These are phyloP conservation scores for Dactylellina sp. DNA, from an alignment of 2,329 filamentous ascomycete species.

Conservation along the genomic window DNA sequence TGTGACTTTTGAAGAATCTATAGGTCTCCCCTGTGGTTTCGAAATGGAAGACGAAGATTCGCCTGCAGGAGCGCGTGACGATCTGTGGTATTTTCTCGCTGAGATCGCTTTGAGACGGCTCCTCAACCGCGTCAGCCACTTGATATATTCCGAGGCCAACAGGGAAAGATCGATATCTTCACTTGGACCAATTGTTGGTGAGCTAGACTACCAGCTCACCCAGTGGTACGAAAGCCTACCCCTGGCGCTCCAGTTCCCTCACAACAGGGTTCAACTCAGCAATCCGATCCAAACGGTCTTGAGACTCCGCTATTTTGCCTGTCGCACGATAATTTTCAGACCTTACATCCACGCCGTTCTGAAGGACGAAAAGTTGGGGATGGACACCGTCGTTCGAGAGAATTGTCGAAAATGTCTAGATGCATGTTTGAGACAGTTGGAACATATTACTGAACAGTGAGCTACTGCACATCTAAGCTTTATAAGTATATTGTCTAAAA, in stretches of 20 bases:
- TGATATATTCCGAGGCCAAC: conserved; percentile 78
- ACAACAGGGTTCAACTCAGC: conserved; percentile 74
- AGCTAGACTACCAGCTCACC: conserved; percentile 83
- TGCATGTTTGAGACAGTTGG: conserved; percentile 80
- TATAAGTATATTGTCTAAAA: conserved; percentile 25
- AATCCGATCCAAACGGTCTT: conserved; percentile 84
- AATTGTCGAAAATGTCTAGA: conserved; percentile 85
- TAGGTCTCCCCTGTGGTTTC: conserved; percentile 81
- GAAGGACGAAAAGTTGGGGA: conserved; percentile 78
- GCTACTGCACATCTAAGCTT: conserved; percentile 61
- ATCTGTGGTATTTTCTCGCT: conserved; percentile 86
- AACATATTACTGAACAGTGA: conserved; percentile 81
- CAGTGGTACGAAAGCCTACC: conserved; percentile 88
- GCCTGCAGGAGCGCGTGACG: conserved; percentile 76
- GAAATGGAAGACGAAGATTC: conserved; percentile 75
- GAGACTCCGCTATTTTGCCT: conserved; percentile 83
- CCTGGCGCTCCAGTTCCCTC: conserved; percentile 79
- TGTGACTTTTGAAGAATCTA: conserved; percentile 82
- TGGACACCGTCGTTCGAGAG: conserved; percentile 79
- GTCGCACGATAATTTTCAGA: conserved; percentile 85
- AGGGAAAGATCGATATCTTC: conserved; percentile 69
- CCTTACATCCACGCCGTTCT: conserved; percentile 84
- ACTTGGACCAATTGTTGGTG: conserved; percentile 80
- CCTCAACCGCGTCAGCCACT: conserved; percentile 81
- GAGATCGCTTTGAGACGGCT: conserved; percentile 83